phyloP scores from a whole-genome alignment of 2,329 filamentous ascomycete species.

The Phoma sp. region DNA sequence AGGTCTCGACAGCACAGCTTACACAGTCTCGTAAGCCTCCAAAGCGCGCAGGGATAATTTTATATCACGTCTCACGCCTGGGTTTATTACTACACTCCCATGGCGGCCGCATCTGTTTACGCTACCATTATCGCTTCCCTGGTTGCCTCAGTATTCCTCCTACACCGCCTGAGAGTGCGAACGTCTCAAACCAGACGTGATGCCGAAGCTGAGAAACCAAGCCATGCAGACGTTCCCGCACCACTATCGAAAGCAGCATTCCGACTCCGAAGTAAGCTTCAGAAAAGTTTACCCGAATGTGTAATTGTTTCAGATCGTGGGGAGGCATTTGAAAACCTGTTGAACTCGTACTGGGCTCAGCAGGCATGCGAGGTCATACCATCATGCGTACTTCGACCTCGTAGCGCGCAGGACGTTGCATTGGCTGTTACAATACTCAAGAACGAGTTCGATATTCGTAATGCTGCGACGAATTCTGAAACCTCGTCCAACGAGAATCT shows the following conservation, averaged over 20 bases:
- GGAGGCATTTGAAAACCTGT: conserved; percentile 9
- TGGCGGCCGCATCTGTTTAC: neutral
- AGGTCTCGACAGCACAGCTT: neutral
- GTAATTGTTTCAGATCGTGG: conserved; percentile 16
- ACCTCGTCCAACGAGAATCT: conserved; percentile 1
- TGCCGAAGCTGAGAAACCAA: conserved; percentile 17
- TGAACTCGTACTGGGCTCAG: conserved; percentile 41
- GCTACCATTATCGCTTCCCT: neutral
- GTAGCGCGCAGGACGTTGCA: conserved; percentile 36
- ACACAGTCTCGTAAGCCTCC: neutral
- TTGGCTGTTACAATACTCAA: conserved; percentile 38
- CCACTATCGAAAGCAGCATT: conserved; percentile 13
- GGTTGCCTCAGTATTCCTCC: neutral
- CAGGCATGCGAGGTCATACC: conserved; percentile 44
- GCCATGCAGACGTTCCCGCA: neutral
- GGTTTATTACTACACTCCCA: neutral
- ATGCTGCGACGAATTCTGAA: neutral
- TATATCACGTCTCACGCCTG: neutral
- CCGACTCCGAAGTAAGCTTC: conserved; percentile 18
- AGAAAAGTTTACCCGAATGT: conserved; percentile 18
- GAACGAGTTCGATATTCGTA: conserved; percentile 35
- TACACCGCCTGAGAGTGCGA: conserved; percentile 15
- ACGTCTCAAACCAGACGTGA: conserved; percentile 18
- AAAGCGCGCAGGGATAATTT: too few relatives aligned
- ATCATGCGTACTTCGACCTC: conserved; percentile 40